A percentile compares a stretch with the other conserved stretches of the same genome.
Evolutionary conservation across 257 asterid genomes (phyloP).

Genomic region (Mitragyna speciosa): DNA sequence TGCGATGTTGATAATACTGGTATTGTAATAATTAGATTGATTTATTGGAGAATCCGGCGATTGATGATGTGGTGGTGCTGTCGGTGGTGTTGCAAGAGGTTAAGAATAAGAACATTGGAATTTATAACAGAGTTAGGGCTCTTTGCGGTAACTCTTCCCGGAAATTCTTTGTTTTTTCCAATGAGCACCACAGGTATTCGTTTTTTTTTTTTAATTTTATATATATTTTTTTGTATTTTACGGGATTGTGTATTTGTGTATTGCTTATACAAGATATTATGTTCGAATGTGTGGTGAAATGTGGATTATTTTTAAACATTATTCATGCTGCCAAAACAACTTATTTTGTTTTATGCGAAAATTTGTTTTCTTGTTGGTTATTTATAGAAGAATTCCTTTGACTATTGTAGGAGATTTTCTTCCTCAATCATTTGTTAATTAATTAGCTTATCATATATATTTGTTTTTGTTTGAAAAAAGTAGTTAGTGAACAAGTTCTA

Average conservation of each 20-base stretch:
- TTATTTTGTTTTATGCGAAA: not conserved
- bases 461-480: not conserved
- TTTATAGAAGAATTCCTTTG: not conserved
- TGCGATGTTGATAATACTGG: not conserved
- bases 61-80: slow-evolving; percentile 87
- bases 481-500: not conserved
- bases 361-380: not conserved
- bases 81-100: slow-evolving; percentile 90
- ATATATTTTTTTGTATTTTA: not conserved
- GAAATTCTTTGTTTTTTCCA: slow-evolving; percentile 83
- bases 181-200: slow-evolving; percentile 85
- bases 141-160: slow-evolving; percentile 70
- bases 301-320: not conserved
- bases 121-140: slow-evolving; percentile 81
- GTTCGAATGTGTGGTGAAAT: not conserved
- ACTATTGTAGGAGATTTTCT: not conserved
- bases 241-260: too few species aligned
- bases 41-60: slow-evolving; percentile 86
- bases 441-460: too few species aligned
- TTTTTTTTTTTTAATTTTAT: slow-evolving; percentile 11
- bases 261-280: not conserved
- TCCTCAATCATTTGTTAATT: not conserved
- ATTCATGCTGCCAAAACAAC: not conserved
- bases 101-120: slow-evolving; percentile 74
- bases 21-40: slow-evolving; percentile 56